Conservation (phyloP, 257 asterid species). For the Plantago major region DNA sequence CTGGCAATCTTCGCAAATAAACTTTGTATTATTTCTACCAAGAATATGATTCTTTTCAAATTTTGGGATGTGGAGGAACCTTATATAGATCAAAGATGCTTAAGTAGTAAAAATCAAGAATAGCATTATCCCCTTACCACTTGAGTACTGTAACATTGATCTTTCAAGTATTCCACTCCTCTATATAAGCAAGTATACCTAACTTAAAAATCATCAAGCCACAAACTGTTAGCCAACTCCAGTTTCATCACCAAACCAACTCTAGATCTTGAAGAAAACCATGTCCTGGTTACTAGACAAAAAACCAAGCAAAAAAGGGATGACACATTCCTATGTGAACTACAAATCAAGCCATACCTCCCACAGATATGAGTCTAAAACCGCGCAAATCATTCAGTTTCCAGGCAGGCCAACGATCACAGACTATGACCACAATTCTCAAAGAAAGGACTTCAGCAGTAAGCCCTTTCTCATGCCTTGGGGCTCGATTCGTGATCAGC, state of each 20-base stretch:
- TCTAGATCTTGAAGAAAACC: neutral
- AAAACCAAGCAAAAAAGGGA: neutral
- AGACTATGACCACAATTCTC: neutral
- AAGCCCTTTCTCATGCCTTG: slow-evolving; percentile 10
- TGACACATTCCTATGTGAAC: neutral
- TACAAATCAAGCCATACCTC: slow-evolving; percentile 13
- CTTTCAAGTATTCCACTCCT: slow-evolving; percentile 1
- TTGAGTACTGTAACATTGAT: too few species aligned
- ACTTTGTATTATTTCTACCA: slow-evolving; percentile 1
- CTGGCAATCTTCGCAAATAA: neutral
- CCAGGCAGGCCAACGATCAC: neutral
- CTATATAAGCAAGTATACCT: neutral
- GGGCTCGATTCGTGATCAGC: neutral
- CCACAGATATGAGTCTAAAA: slow-evolving; percentile 9
- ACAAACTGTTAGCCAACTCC: neutral
- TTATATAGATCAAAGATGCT: neutral
- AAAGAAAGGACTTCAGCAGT: too few species aligned
- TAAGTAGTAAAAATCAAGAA: neutral
- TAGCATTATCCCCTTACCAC: neutral
- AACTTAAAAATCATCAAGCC: neutral
- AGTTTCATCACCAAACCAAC: neutral
- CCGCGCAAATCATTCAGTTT: slow-evolving; percentile 5
- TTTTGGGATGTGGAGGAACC: slow-evolving; percentile 1
- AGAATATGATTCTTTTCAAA: slow-evolving; percentile 11
- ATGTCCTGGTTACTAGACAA: neutral